These are phyloP conservation scores for Amauroascus verrucosus DNA, from an alignment of 2,329 filamentous ascomycete species.

Conservation along the genomic window DNA sequence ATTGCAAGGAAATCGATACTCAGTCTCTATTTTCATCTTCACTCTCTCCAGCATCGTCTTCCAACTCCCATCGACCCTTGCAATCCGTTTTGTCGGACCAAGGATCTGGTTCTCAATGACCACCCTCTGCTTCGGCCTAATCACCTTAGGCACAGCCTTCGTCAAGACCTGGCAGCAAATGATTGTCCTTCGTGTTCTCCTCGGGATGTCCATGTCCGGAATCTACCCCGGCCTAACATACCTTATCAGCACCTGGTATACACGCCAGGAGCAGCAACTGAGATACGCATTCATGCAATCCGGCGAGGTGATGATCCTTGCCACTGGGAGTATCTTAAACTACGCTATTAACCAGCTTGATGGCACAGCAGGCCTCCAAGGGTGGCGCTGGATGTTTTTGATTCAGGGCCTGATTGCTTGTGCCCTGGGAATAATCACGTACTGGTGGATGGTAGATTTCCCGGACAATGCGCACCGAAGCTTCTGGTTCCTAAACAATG, in stretches of 20 bases:
- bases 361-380: conserved; percentile 45
- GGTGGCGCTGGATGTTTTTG: conserved; percentile 61
- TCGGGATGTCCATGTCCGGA: conserved; percentile 52
- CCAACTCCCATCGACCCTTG: conserved; percentile 58
- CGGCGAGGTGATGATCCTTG: conserved; percentile 55
- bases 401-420: conserved; percentile 54
- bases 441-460: conserved; percentile 63
- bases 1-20: conserved; percentile 56
- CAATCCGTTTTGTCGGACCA: conserved; percentile 55
- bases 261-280: conserved; percentile 54
- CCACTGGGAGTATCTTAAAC: conserved; percentile 57
- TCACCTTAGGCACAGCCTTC: conserved; percentile 60
- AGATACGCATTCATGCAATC: conserved; percentile 56
- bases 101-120: conserved; percentile 52
- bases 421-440: conserved; percentile 50
- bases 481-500: conserved; percentile 47
- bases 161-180: conserved; percentile 58
- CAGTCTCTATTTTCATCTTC: conserved; percentile 63
- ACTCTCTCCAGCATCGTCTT: conserved; percentile 58
- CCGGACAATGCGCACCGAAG: conserved; percentile 51
- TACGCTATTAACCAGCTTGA: conserved; percentile 57
- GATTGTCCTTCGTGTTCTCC: conserved; percentile 55
- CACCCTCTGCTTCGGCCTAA: conserved; percentile 52
- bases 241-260: conserved; percentile 49
- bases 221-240: conserved; percentile 39